Conservation (phyloP, 2,329 filamentous ascomycete genomes). For the Didymella exigua region DNA sequence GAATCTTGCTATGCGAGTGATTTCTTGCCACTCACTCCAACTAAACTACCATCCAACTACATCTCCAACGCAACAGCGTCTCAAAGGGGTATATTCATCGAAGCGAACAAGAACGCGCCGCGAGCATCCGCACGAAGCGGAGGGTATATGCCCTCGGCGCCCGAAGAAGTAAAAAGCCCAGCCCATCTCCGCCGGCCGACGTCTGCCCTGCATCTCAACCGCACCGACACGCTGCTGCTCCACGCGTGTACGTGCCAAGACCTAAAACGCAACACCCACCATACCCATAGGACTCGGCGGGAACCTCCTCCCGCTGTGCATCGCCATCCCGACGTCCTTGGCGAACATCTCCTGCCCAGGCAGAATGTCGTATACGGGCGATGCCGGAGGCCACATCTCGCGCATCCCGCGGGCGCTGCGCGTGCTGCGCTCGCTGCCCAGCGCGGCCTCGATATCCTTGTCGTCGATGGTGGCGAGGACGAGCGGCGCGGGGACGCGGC, state of each 20-base stretch:
- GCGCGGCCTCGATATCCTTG: constrained; percentile 30
- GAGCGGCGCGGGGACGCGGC: constrained; percentile 39
- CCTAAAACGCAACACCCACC: constrained; percentile 46
- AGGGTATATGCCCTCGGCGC: constrained; percentile 10
- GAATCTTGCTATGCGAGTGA: too few species aligned
- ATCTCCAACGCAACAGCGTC: neutral
- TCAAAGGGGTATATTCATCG: constrained; percentile 18
- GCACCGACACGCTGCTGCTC: neutral
- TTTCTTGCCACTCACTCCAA: too few species aligned
- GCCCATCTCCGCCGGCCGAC: too few species aligned
- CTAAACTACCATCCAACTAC: neutral
- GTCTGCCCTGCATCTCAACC: too few species aligned
- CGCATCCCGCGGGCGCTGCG: constrained; percentile 23
- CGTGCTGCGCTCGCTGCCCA: constrained; percentile 19
- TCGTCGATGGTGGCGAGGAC: constrained; percentile 25
- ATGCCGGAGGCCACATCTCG: constrained; percentile 36
- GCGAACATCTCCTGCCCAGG: constrained; percentile 41
- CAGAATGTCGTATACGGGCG: constrained; percentile 35
- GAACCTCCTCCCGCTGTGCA: constrained; percentile 18
- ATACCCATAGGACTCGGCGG: constrained; percentile 27
- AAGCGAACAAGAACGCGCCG: constrained; percentile 4
- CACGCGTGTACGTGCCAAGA: constrained; percentile 6
- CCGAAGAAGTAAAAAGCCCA: neutral
- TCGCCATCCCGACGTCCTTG: constrained; percentile 22
- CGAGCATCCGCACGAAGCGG: constrained; percentile 9